Evolutionary conservation across 2,329 filamentous ascomycete species (phyloP), one percentile per base, ranked within the genome.

Genomic region (Ceratocystis ficicola): DNA sequence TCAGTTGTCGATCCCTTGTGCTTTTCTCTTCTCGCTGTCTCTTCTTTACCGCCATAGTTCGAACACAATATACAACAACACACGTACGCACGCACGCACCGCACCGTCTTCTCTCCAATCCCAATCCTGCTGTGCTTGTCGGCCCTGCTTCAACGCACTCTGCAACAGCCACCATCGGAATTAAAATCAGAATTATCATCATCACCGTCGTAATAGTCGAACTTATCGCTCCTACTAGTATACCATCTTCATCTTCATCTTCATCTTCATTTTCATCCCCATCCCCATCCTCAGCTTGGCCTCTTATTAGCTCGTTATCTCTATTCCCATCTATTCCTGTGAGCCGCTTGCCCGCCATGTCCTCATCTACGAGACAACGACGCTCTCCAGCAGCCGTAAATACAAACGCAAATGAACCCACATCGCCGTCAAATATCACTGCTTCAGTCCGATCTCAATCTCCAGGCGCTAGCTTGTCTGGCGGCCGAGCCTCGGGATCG

Each of bases 401-500:
- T 41, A 41, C 36, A 41, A 41, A 1, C 68, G 81, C 79, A 44
- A 85, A 87, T 41, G 65, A 67, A 48, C 52, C 52, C 71, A 82
- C 81, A 64, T 82, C 80, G 71, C 80, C 83, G 63, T 78, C 81
- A 66, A 81, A 77, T 73, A 77, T 83, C 69, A 79, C 81, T 66
- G 74, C 77, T 15, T 48, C 57, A 12, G 60, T 50, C 65, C 80
- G 83, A 66, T 77, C 82, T 62, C 86, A 84, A 72, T 87, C 86
- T 63, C 85, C 86, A 44, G 80, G 77, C 66, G 75, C 77, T 66
- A 74, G 79, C 70, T 77, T 83, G 69, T 85, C 84, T 69, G 78
- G 83, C 67, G 84, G 87, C 68, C 79, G 81, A 36, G 88, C 87
- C 7, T 85, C 83, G 59, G 81, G 84, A 41, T 91, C 88, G 5